phyloP scores from a whole-genome alignment of 2,329 filamentous ascomycete genomes.

The Dendrostoma leiphaemia region DNA sequence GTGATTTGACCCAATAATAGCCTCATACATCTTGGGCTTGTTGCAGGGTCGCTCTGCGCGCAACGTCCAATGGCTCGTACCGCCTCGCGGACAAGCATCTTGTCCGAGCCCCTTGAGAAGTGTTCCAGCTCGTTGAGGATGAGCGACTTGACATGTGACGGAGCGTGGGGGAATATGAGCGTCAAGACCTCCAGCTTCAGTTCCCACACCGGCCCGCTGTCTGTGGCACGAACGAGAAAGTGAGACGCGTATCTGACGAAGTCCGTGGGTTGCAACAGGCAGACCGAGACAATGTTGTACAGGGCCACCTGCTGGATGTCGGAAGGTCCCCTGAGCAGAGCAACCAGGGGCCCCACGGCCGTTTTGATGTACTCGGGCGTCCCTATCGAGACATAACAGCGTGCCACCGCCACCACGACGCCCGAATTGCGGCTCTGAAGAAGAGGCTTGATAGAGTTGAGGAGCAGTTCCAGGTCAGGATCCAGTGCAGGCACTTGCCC shows the following conservation, averaged over 20 bases:
- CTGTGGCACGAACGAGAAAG: slow-evolving; percentile 80
- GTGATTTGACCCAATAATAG: slow-evolving; percentile 85
- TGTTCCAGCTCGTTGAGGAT: slow-evolving; percentile 93
- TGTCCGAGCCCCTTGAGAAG: slow-evolving; percentile 74
- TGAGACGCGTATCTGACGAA: slow-evolving; percentile 88
- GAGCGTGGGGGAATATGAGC: slow-evolving; percentile 82
- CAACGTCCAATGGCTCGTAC: slow-evolving; percentile 93
- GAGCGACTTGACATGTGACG: slow-evolving; percentile 73
- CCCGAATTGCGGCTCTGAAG: slow-evolving; percentile 91
- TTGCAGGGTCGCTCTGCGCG: slow-evolving; percentile 71
- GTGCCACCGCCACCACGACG: slow-evolving; percentile 82
- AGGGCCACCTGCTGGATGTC: slow-evolving; percentile 89
- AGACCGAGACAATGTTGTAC: slow-evolving; percentile 94
- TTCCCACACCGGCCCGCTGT: slow-evolving; percentile 79
- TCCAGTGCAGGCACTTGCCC: slow-evolving; percentile 65
- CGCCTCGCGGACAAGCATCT: slow-evolving; percentile 78
- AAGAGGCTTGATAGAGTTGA: slow-evolving; percentile 78
- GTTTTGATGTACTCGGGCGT: slow-evolving; percentile 72
- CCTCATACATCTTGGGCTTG: slow-evolving; percentile 75
- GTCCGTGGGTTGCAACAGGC: slow-evolving; percentile 68
- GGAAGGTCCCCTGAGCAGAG: slow-evolving; percentile 77
- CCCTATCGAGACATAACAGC: slow-evolving; percentile 82
- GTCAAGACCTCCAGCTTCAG: slow-evolving; percentile 91
- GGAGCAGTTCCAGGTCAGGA: slow-evolving; percentile 76
- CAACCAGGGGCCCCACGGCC: slow-evolving; percentile 80